phyloP scores from a whole-genome alignment of 2,329 filamentous ascomycete species.

The Diaporthe longicolla region DNA sequence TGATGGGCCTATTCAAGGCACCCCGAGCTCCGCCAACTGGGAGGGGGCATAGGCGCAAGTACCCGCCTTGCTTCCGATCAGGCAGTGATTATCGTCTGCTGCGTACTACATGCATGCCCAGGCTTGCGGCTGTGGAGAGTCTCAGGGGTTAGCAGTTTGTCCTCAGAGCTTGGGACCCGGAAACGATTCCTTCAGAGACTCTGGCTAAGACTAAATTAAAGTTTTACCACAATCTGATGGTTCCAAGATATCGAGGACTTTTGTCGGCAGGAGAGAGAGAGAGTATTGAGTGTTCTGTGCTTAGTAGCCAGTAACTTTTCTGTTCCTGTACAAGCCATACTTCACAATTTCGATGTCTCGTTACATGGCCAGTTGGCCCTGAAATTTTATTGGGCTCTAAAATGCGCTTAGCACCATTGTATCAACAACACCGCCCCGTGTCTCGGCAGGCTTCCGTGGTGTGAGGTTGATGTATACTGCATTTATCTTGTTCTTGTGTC shows the following conservation, averaged over 20 bases:
- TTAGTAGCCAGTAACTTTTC: background rate
- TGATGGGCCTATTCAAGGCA: background rate
- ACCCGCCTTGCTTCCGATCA: conserved; percentile 20
- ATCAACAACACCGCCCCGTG: background rate
- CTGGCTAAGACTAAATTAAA: background rate
- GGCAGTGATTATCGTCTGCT: background rate
- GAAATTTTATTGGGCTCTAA: background rate
- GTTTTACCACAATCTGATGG: background rate
- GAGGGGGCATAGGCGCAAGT: conserved; percentile 8
- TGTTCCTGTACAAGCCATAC: background rate
- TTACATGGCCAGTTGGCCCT: background rate
- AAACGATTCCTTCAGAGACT: background rate
- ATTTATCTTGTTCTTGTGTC: background rate
- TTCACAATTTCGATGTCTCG: background rate
- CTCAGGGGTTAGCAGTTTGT: background rate
- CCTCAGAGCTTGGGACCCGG: background rate
- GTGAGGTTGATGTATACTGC: background rate
- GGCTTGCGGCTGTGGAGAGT: background rate
- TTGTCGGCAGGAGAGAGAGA: background rate
- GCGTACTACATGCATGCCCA: background rate
- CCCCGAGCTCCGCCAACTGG: background rate
- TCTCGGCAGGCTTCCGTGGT: background rate
- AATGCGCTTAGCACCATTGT: background rate
- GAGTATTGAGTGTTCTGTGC: background rate
- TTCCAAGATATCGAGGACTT: background rate